Conservation (phyloP, 192 early-diverging fungal genomes). For the Geosiphon pyriformis region DNA sequence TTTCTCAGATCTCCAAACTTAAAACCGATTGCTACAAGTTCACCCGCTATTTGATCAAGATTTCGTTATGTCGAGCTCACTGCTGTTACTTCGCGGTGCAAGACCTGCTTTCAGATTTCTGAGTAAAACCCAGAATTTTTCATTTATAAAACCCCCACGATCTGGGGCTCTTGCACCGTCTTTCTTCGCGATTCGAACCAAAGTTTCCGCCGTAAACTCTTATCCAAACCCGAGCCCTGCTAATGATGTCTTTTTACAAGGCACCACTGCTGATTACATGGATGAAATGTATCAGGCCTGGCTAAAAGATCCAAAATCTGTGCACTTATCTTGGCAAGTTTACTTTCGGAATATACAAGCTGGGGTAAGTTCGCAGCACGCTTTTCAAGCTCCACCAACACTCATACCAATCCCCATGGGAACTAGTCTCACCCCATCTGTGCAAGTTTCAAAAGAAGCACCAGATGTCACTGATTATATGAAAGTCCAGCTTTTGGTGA, state of each 20-base stretch:
- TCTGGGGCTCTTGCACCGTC: neutral
- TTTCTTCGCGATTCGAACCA: slow-evolving; percentile 9
- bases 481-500: slow-evolving; percentile 94
- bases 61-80: no score
- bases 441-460: slow-evolving; percentile 29
- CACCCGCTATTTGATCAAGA: no score
- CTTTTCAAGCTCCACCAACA: slow-evolving; percentile 78
- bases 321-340: slow-evolving; percentile 94
- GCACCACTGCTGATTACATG: slow-evolving; percentile 79
- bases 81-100: no score
- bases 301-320: slow-evolving; percentile 80
- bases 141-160: no score
- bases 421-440: slow-evolving; percentile 34
- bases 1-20: no score
- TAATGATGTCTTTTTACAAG: slow-evolving; percentile 81
- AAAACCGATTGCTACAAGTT: no score
- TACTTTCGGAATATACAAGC: slow-evolving; percentile 85
- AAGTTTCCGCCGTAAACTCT: slow-evolving; percentile 13
- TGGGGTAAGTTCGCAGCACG: slow-evolving; percentile 57
- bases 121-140: no score
- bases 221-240: slow-evolving; percentile 42
- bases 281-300: slow-evolving; percentile 96
- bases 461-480: slow-evolving; percentile 89
- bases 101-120: no score
- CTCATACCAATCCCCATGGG: slow-evolving; percentile 43